Percentiles rank a stretch among this genome's conserved stretches.
These are phyloP conservation scores for Russula ochroleuca DNA, from an alignment of 768 basidiomycete species.

Conservation along the genomic window DNA sequence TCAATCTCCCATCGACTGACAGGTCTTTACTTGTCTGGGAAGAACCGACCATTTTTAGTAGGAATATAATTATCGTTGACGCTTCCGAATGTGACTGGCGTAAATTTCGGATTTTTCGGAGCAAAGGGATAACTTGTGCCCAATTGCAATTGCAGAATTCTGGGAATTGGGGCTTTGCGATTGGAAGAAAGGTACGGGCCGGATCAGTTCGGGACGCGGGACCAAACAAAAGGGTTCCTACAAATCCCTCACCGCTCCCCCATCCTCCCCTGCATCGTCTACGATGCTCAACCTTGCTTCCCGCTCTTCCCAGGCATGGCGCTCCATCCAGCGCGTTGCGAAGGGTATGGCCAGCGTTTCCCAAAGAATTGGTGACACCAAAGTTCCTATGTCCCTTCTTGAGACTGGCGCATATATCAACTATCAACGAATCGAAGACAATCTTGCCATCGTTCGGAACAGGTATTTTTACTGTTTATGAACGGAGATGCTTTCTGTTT, in stretches of 20 bases:
- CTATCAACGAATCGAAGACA: slow-evolving; percentile 98
- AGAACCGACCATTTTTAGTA: not conserved
- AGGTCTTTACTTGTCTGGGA: too few species aligned
- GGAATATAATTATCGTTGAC: not conserved
- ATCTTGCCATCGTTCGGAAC: slow-evolving; percentile 80
- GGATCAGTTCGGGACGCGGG: slow-evolving; percentile 12
- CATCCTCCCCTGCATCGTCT: slow-evolving; percentile 21
- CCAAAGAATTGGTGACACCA: slow-evolving; percentile 77
- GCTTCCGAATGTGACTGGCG: not conserved
- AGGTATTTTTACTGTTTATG: slow-evolving; percentile 45
- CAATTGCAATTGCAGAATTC: not conserved
- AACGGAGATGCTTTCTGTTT: not conserved
- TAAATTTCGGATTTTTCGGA: not conserved
- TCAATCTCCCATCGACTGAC: not conserved
- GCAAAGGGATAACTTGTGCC: not conserved
- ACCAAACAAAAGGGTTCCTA: slow-evolving; percentile 7
- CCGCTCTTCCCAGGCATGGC: slow-evolving; percentile 28
- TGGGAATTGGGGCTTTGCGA: slow-evolving; percentile 1
- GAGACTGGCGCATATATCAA: slow-evolving; percentile 84
- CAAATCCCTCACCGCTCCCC: slow-evolving; percentile 1
- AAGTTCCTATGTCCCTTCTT: slow-evolving; percentile 83
- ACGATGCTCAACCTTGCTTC: slow-evolving; percentile 27
- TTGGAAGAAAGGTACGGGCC: slow-evolving; percentile 21
- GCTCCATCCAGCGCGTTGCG: slow-evolving; percentile 24
- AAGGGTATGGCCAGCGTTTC: slow-evolving; percentile 76